phyloP scores from a whole-genome alignment of 441 rosid genomes.

The Syzygium malaccense region DNA sequence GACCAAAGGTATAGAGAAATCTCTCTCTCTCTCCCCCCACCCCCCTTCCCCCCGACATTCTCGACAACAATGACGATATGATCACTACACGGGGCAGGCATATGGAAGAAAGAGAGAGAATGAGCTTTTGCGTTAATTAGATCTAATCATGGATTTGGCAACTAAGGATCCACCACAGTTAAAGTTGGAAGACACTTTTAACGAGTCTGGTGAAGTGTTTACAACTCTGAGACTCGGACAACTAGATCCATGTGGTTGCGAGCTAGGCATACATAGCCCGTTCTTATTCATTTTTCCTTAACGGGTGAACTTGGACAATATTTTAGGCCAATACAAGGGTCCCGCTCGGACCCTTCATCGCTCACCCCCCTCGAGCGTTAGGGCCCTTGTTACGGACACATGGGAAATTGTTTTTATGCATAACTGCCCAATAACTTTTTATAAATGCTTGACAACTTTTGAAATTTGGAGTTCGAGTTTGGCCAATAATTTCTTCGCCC shows the following conservation, averaged over 20 bases:
- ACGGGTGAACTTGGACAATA: not conserved
- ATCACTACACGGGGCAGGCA: not conserved
- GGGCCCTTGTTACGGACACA: not conserved
- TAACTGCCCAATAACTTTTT: not conserved
- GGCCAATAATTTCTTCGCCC: not conserved
- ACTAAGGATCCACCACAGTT: not conserved
- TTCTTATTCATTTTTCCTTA: not conserved
- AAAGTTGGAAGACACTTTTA: not conserved
- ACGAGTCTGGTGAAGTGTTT: not conserved
- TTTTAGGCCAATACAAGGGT: not conserved
- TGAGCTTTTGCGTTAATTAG: not conserved
- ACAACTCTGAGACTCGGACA: not conserved
- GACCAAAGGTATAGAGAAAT: not conserved
- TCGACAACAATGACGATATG: not conserved
- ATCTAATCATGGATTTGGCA: not conserved
- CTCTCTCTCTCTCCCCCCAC: no score
- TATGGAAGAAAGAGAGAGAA: not conserved
- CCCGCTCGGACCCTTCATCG: not conserved
- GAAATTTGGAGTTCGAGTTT: not conserved
- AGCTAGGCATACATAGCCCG: not conserved
- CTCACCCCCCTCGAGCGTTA: not conserved
- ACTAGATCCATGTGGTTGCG: not conserved
- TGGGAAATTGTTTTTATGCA: not conserved
- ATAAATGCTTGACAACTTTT: not conserved
- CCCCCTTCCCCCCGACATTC: no score